These are phyloP conservation scores for Sporothrix euskadiensis DNA, from an alignment of 2,329 filamentous ascomycete genomes.

Conservation along the genomic window DNA sequence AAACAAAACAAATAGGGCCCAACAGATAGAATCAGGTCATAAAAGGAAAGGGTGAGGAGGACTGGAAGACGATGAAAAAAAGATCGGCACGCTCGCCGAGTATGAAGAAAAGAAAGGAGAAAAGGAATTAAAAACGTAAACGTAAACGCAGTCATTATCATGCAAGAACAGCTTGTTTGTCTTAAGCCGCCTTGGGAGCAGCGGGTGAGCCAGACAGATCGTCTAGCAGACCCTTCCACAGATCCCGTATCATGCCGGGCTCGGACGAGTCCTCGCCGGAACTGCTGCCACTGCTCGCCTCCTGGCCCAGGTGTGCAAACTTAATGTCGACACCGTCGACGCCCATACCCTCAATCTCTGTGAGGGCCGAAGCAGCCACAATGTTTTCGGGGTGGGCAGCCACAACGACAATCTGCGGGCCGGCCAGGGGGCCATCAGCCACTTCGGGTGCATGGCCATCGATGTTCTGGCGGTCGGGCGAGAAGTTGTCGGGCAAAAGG, in stretches of 20 bases:
- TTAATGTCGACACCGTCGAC: conserved; percentile 59
- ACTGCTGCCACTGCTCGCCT: background rate
- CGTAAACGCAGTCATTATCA: conserved; percentile 5
- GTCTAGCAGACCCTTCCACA: conserved; percentile 55
- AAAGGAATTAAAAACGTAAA: background rate
- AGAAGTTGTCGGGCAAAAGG: conserved; percentile 61
- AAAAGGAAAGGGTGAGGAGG: background rate
- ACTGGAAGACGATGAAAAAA: background rate
- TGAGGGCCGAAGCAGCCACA: conserved; percentile 51
- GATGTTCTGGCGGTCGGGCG: conserved; percentile 45
- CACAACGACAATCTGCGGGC: conserved; percentile 55
- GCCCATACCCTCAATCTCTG: conserved; percentile 59
- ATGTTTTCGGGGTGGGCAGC: conserved; percentile 58
- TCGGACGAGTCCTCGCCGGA: conserved; percentile 32
- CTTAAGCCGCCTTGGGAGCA: conserved; percentile 22
- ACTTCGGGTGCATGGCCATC: conserved; percentile 48
- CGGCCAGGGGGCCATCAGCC: conserved; percentile 44
- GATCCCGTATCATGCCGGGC: conserved; percentile 52
- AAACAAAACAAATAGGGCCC: conserved; percentile 3
- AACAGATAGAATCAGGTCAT: conserved; percentile 14
- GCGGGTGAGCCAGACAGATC: conserved; percentile 27
- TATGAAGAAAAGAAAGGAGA: background rate
- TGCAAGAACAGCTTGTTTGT: background rate
- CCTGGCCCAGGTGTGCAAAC: conserved; percentile 47
- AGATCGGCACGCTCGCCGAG: conserved; percentile 13